A percentile compares a stretch with the other conserved stretches of the same genome.
phyloP scores from a whole-genome alignment of 805 yeast genomes.

The Allodekkera sacchari region DNA sequence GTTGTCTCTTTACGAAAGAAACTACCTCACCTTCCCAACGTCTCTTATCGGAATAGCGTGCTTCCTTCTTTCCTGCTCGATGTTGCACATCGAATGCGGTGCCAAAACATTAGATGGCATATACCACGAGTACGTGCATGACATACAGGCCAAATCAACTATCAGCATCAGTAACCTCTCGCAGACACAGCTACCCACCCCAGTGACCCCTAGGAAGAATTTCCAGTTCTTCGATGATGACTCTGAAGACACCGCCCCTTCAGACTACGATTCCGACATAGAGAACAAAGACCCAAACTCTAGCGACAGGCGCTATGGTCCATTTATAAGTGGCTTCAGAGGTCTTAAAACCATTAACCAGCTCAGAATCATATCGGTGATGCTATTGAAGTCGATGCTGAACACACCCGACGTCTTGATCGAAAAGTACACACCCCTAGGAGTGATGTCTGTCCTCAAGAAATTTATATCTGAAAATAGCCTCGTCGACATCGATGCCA shows the following conservation, averaged over 20 bases:
- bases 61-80: slow-evolving; percentile 46
- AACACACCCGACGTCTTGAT: slow-evolving; percentile 43
- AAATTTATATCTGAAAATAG: slow-evolving; percentile 22
- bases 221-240: slow-evolving; percentile 12
- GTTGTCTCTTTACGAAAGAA: slow-evolving; percentile 40
- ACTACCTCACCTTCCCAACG: slow-evolving; percentile 34
- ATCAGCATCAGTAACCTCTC: neutral
- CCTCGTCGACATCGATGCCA: slow-evolving; percentile 11
- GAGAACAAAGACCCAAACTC: slow-evolving; percentile 33
- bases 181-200: slow-evolving; percentile 14
- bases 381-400: slow-evolving; percentile 34
- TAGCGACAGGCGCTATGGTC: slow-evolving; percentile 29
- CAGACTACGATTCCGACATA: slow-evolving; percentile 14
- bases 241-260: slow-evolving; percentile 9
- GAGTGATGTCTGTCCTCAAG: slow-evolving; percentile 41
- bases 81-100: slow-evolving; percentile 40
- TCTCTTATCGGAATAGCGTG: slow-evolving; percentile 42
- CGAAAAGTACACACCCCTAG: slow-evolving; percentile 42
- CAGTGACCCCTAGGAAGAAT: slow-evolving; percentile 18
- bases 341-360: slow-evolving; percentile 29
- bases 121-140: slow-evolving; percentile 6
- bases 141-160: neutral
- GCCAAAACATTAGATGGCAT: slow-evolving; percentile 24
- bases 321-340: slow-evolving; percentile 42
- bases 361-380: slow-evolving; percentile 33